A percentile compares a stretch with the other conserved stretches of the same genome.
Evolutionary conservation across 805 yeast species (phyloP).

Genomic region (Schwanniomyces occidentalis): DNA sequence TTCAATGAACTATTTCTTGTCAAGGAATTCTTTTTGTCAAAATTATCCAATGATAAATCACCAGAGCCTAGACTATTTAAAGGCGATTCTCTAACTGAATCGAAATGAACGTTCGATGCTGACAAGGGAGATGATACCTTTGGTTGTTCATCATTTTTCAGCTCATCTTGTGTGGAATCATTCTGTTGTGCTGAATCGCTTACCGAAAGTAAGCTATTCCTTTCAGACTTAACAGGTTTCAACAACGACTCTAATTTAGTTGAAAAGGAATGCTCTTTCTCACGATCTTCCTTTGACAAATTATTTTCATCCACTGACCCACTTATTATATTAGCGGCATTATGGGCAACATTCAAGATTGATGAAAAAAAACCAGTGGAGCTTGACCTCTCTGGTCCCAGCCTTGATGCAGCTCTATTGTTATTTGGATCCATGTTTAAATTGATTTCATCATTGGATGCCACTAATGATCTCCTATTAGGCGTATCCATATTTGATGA

Average conservation of each 20-base stretch:
- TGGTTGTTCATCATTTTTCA: not conserved
- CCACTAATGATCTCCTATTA: too few species aligned
- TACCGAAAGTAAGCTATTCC: constrained; percentile 10
- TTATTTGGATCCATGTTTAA: too few species aligned
- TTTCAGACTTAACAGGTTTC: constrained; percentile 17
- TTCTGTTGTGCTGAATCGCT: not conserved
- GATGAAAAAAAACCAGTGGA: constrained; percentile 43
- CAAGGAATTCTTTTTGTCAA: constrained; percentile 7
- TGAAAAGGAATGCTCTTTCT: constrained; percentile 18
- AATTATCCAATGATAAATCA: constrained; percentile 28
- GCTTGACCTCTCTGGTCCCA: constrained; percentile 9
- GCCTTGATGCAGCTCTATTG: too few species aligned
- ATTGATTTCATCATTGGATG: too few species aligned
- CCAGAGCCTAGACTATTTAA: constrained; percentile 52
- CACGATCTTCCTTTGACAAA: constrained; percentile 6
- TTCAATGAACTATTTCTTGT: not conserved
- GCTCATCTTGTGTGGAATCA: not conserved
- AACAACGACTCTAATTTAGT: constrained; percentile 25
- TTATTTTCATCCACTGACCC: constrained; percentile 11
- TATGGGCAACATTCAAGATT: constrained; percentile 48
- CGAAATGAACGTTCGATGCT: constrained; percentile 43
- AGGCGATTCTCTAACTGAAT: constrained; percentile 47
- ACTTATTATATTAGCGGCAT: constrained; percentile 35
- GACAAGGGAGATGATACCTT: not conserved
- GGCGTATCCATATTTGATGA: too few species aligned